Base-by-base conservation (phyloP, 192 early-diverging fungal genomes). In the Kappamyces sp. region DNA sequence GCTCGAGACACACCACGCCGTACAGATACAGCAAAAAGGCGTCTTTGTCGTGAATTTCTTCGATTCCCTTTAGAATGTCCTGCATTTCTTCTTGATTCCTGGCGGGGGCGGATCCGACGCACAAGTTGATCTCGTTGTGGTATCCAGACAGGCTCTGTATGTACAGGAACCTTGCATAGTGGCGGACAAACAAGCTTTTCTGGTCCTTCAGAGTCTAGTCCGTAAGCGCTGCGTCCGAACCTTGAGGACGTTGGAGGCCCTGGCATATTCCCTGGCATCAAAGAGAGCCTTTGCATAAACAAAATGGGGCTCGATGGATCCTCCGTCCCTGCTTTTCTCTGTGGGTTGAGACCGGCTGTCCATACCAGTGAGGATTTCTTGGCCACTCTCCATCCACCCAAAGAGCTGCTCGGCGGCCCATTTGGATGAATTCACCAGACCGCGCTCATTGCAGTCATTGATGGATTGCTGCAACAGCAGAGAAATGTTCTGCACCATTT, bases 1-100 rank as follows among this genome's bases (percentile, higher is more conserved):
- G 38, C 9, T 40, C 32, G 36, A 35, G 34, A 33, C 55, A 57
- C 8, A 65, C 57, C 4, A 66, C 9, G 2, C 39, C 60, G 66
- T 78, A 87, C 78, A 87, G 53, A 61, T 85, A 88, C 58, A 80
- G 65, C n/a, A 75, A 66, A 67, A 88, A 89, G 2, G 75, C 74
- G 62, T 91, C 89, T 61, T 82, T 51, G 12, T 76, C 59, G 12
- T 67, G 60, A 5, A 62, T 50, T 5, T 75, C 51, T 55, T 53
- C 40, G 5, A 36, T 22, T 29, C 38, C 45, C 8, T 3, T 12
- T 4, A 38, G 29, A 33, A 4, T 30, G 3, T 46, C 32, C 35
- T 32, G 34, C 9, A 36, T 7, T 38, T 39, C 46, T 8, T 61
- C 33, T 12, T 12, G n/a, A 49, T 46, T 45, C 36, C n/a, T 55